These are phyloP conservation scores for Dendrocalamus sinicus DNA, from an alignment of 176 grass and related monocot species.

Conservation along the genomic window DNA sequence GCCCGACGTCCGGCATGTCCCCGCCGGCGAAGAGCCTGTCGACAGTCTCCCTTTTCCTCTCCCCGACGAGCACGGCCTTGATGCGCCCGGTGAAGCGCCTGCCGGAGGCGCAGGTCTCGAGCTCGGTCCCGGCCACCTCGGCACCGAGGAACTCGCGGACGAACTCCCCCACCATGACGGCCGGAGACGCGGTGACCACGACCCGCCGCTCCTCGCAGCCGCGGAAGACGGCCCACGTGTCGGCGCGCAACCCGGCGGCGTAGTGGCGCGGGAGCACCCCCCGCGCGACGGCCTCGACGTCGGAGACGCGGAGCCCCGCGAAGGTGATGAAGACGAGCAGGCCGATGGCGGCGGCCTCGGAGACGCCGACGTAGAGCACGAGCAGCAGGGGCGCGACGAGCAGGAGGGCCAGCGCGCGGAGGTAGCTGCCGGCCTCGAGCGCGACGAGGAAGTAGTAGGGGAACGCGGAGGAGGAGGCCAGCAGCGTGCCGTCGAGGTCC, in stretches of 20 bases:
- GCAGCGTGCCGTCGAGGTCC: constrained; percentile 85
- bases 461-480: constrained; percentile 76
- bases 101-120: constrained; percentile 47
- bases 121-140: constrained; percentile 72
- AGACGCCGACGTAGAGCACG: constrained; percentile 61
- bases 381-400: constrained; percentile 63
- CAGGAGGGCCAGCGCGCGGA: constrained; percentile 63
- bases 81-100: constrained; percentile 57
- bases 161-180: constrained; percentile 69
- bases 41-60: constrained; percentile 63
- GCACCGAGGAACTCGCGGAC: constrained; percentile 66
- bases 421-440: constrained; percentile 68
- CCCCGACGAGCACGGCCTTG: constrained; percentile 61
- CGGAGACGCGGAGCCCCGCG: constrained; percentile 53
- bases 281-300: constrained; percentile 67
- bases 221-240: constrained; percentile 71
- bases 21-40: constrained; percentile 47
- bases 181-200: constrained; percentile 79
- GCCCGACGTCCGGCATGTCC: constrained; percentile 65
- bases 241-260: constrained; percentile 74
- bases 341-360: constrained; percentile 76
- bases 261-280: constrained; percentile 84
- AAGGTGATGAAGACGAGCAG: constrained; percentile 76
- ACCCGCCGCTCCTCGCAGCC: constrained; percentile 54
- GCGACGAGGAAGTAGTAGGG: constrained; percentile 93